Percentiles rank a stretch among this genome's conserved stretches.
phyloP scores from a whole-genome alignment of 371 early-diverging fungal genomes.

The Actinomortierella wolfii region DNA sequence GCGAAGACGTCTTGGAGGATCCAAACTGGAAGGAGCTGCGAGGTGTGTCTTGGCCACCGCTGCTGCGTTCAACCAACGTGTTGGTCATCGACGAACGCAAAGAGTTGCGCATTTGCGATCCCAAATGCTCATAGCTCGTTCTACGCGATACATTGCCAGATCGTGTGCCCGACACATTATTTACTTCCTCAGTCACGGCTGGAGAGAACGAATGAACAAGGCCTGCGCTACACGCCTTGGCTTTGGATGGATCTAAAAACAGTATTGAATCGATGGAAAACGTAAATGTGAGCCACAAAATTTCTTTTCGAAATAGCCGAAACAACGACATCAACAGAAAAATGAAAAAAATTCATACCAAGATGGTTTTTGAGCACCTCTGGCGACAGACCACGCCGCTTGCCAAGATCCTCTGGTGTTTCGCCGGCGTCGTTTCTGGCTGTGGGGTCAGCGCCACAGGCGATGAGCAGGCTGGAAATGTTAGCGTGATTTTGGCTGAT shows the following conservation, averaged over 20 bases:
- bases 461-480: constrained; percentile 37
- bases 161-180: constrained; percentile 23
- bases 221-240: constrained; percentile 27
- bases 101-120: constrained; percentile 25
- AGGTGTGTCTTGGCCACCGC: background rate
- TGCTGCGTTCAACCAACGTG: background rate
- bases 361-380: constrained; percentile 28
- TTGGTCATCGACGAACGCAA: constrained; percentile 16
- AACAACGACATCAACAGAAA: background rate
- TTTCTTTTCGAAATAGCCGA: background rate
- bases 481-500: constrained; percentile 45
- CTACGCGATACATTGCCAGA: too few relatives aligned
- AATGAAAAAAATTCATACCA: constrained; percentile 10
- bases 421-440: constrained; percentile 37
- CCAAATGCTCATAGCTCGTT: constrained; percentile 29
- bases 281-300: background rate
- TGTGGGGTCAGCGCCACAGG: constrained; percentile 33
- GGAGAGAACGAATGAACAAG: constrained; percentile 18
- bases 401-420: constrained; percentile 43
- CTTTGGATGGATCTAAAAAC: constrained; percentile 25
- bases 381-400: constrained; percentile 22
- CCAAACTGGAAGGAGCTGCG: constrained; percentile 6
- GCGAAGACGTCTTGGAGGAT: constrained; percentile 24
- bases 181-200: background rate
- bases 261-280: background rate